phyloP scores from a whole-genome alignment of 768 basidiomycete species.

The Candolleomyces efflorescens region DNA sequence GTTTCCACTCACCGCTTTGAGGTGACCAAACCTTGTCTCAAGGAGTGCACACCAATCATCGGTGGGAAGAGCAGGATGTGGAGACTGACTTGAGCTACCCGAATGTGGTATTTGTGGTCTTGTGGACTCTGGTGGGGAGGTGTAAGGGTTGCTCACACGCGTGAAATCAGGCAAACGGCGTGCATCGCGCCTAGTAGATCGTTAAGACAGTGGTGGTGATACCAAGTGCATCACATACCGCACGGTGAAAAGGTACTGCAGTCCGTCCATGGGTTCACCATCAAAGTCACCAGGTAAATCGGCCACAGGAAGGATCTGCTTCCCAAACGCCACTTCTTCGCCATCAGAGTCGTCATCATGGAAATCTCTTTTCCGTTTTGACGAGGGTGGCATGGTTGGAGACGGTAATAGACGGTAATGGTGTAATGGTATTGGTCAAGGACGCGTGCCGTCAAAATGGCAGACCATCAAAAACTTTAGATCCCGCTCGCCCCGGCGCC shows the following conservation, averaged over 20 bases:
- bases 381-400: not conserved
- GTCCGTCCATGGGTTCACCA: conserved; percentile 61
- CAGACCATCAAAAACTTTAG: not conserved
- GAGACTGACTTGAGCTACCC: not conserved
- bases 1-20: conserved; percentile 51
- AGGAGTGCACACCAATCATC: conserved; percentile 63
- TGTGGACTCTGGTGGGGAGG: conserved; percentile 29
- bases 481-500: not conserved
- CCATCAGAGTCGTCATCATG: conserved; percentile 46
- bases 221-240: conserved; percentile 40
- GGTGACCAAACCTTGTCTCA: conserved; percentile 56
- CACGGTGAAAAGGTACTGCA: conserved; percentile 80
- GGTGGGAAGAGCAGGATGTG: conserved; percentile 47
- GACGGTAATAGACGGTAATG: too few species aligned
- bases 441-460: not conserved
- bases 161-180: conserved; percentile 59
- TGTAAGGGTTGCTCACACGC: conserved; percentile 67
- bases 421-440: not conserved
- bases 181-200: conserved; percentile 59
- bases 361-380: conserved; percentile 51
- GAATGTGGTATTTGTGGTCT: not conserved
- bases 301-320: conserved; percentile 78
- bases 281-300: conserved; percentile 67
- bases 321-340: conserved; percentile 59
- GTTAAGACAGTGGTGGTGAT: not conserved